phyloP scores from a whole-genome alignment of 2,329 filamentous ascomycete species.

The Aspergillus quadricinctus region DNA sequence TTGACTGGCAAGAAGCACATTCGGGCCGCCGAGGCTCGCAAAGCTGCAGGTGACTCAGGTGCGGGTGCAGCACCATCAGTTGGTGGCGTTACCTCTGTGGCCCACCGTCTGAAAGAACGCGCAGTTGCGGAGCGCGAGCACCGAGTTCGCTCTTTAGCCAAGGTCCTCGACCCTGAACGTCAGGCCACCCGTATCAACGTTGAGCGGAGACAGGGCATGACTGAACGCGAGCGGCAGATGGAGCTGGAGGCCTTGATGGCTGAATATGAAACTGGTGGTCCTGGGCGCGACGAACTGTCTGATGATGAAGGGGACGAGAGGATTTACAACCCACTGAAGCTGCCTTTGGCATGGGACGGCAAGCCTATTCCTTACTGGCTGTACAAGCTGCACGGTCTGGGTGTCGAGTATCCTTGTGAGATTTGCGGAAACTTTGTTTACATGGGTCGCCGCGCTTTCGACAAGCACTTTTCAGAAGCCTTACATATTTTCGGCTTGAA shows the following conservation, averaged over 20 bases:
- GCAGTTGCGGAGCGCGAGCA: slow-evolving; percentile 87
- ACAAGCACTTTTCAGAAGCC: slow-evolving; percentile 97
- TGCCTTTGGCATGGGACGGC: slow-evolving; percentile 95
- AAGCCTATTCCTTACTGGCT: slow-evolving; percentile 99
- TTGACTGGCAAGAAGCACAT: slow-evolving; percentile 89
- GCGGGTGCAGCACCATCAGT: slow-evolving; percentile 23
- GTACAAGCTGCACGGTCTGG: slow-evolving; percentile 92
- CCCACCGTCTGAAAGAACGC: slow-evolving; percentile 69
- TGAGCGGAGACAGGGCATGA: slow-evolving; percentile 96
- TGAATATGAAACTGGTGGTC: slow-evolving; percentile 44
- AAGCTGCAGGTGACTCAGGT: slow-evolving; percentile 39
- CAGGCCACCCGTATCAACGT: slow-evolving; percentile 90
- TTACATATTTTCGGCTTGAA: slow-evolving; percentile 90
- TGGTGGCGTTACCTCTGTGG: slow-evolving; percentile 18
- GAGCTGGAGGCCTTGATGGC: slow-evolving; percentile 84
- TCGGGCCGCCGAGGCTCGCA: slow-evolving; percentile 68
- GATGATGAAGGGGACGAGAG: slow-evolving; percentile 77
- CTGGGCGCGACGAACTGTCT: slow-evolving; percentile 54
- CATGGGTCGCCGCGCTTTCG: slow-evolving; percentile 91
- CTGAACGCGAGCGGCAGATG: slow-evolving; percentile 88
- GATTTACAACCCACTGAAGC: slow-evolving; percentile 94
- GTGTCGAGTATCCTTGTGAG: slow-evolving; percentile 92
- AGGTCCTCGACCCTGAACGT: slow-evolving; percentile 80
- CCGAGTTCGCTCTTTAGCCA: slow-evolving; percentile 72
- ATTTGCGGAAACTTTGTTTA: slow-evolving; percentile 99